These are phyloP conservation scores for Fusarium vanettenii DNA, from an alignment of 2,329 filamentous ascomycete genomes.

Conservation along the genomic window DNA sequence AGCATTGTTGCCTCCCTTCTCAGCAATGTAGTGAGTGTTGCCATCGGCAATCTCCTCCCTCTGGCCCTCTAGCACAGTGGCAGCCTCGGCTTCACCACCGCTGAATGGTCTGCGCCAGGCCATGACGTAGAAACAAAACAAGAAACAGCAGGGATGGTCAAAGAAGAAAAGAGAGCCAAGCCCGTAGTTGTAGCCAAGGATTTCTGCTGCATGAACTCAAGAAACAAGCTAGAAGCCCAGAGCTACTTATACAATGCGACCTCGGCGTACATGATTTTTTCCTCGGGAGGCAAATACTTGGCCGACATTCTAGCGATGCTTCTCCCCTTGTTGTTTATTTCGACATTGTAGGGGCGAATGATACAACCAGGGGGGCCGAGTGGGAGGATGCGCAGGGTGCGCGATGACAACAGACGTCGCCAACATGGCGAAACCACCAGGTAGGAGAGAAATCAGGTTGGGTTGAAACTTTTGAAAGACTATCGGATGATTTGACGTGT, in stretches of 20 bases:
- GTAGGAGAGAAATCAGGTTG: background rate
- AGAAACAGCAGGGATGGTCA: background rate
- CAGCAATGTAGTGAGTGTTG: slow-evolving; percentile 18
- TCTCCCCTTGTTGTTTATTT: background rate
- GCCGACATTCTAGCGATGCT: background rate
- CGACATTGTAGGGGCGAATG: slow-evolving; percentile 3
- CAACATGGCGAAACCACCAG: background rate
- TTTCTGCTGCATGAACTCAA: background rate
- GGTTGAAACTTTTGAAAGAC: background rate
- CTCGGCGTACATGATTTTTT: background rate
- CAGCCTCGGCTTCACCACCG: background rate
- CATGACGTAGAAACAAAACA: background rate
- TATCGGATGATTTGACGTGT: background rate
- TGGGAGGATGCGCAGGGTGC: background rate
- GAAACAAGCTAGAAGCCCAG: background rate
- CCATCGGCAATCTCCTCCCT: slow-evolving; percentile 8
- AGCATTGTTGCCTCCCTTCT: slow-evolving; percentile 59
- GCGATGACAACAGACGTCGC: background rate
- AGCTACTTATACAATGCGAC: slow-evolving; percentile 1
- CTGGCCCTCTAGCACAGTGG: background rate
- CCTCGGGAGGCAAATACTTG: background rate
- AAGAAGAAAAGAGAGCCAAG: background rate
- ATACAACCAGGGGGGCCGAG: slow-evolving; percentile 6
- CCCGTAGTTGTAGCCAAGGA: background rate
- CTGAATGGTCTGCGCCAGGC: background rate